Conservation (phyloP, 306 rosid species). For the Malus sieversii region DNA sequence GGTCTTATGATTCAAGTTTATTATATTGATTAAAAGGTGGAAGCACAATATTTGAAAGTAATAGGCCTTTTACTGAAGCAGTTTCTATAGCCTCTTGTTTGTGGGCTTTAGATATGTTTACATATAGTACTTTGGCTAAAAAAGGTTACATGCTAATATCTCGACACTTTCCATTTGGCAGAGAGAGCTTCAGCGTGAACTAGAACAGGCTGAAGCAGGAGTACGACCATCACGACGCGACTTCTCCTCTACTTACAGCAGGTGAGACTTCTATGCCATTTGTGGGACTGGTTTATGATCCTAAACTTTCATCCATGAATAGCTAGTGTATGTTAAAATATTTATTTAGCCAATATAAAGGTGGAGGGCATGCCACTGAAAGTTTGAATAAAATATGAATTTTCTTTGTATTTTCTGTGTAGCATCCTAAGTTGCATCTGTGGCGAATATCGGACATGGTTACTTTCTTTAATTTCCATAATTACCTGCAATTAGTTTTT, state of each 20-base stretch:
- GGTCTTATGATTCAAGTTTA: background rate
- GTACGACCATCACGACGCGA: constrained; percentile 74
- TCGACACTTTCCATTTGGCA: constrained; percentile 9
- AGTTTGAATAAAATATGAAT: background rate
- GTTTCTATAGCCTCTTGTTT: background rate
- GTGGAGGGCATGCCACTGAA: background rate
- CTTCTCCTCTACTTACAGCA: constrained; percentile 57
- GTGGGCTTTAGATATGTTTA: background rate
- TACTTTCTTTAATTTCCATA: background rate
- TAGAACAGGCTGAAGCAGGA: constrained; percentile 92
- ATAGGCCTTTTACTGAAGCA: background rate
- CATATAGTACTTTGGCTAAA: background rate
- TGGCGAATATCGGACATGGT: background rate
- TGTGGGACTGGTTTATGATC: background rate
- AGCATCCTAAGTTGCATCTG: background rate
- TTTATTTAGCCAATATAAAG: background rate
- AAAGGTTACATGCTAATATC: background rate
- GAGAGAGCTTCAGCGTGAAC: constrained; percentile 91
- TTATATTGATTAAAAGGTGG: background rate
- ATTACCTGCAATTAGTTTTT: too few species aligned
- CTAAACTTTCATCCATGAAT: background rate
- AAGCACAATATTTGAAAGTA: background rate
- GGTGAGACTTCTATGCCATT: constrained; percentile 34
- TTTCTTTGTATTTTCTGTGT: background rate
- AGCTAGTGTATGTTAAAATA: background rate